Base-by-base conservation (phyloP, 768 basidiomycete genomes). In the Rhizopogon roseolus region DNA sequence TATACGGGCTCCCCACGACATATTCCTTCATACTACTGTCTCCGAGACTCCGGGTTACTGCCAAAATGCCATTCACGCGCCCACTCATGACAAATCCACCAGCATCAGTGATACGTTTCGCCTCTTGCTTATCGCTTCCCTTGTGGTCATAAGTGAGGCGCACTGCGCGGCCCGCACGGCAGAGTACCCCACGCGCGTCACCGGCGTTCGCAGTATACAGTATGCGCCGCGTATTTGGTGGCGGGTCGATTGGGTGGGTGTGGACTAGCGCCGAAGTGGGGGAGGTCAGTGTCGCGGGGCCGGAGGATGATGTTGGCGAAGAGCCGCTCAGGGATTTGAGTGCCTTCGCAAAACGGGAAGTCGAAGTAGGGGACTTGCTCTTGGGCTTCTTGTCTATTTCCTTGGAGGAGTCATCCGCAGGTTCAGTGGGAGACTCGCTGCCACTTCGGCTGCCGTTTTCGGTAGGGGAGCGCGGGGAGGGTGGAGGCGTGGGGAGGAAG, bases 11-110 rank as follows among this genome's bases (percentile, higher is more conserved):
- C 2, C 97, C 97, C 45, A 98, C 97, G 10, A 99, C 97, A 67
- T 95, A 99, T 64, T 99, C 97, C 72, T 99, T 99, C 97, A 99
- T 98, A 6, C 93, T 90, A 2, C 93, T 90, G 65, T 99, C 97
- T 34, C 97, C 97, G 53, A 99, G 74, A 63, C 93, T 93, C 54
- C 97, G 80, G 16, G 97, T 99, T 28, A 99, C 97, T 6, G 94
- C 94, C 52, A 99, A 75, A 40, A 98, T 95, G 58, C 96, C 97
- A 60, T 99, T 99, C 34, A 99, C 97, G 11, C 97, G 84, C 58
- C 96, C 97, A 64, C 96, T 96, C 90, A 99, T 86, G 19, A 99
- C 95, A 66, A 98, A 99, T 1, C 97, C 97, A 9, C 97, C 97
- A 0, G 97, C 97, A 65, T 98, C 97, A 46, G 81, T 94, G 67